These are phyloP conservation scores for Blumeriella jaapii DNA, from an alignment of 2,329 filamentous ascomycete genomes.

Conservation along the genomic window DNA sequence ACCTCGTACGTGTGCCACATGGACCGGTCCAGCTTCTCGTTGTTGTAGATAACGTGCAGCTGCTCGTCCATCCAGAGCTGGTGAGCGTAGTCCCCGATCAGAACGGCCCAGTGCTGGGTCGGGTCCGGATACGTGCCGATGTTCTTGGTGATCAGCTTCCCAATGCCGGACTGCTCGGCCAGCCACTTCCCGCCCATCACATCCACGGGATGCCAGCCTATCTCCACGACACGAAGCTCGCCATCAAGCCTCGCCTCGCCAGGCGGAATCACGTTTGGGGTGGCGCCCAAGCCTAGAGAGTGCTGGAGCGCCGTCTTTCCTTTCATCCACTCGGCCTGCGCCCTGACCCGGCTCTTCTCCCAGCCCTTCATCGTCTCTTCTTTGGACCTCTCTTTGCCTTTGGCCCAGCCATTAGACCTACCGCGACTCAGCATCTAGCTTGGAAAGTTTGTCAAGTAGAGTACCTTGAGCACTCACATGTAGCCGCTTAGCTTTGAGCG, in stretches of 20 bases:
- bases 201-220: constrained; percentile 48
- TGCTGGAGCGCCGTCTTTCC: constrained; percentile 33
- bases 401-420: neutral
- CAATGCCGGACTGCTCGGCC: constrained; percentile 42
- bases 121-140: constrained; percentile 45
- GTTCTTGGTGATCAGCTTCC: constrained; percentile 43
- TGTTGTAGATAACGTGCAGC: constrained; percentile 45
- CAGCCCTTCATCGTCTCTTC: constrained; percentile 4
- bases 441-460: neutral
- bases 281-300: constrained; percentile 33
- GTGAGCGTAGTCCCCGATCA: constrained; percentile 44
- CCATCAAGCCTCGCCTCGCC: constrained; percentile 30
- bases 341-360: constrained; percentile 8
- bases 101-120: constrained; percentile 48
- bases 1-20: constrained; percentile 41
- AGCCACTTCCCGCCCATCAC: constrained; percentile 47
- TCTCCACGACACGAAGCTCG: constrained; percentile 34
- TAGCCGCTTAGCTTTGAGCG: constrained; percentile 1
- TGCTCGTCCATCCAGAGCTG: constrained; percentile 52
- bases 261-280: constrained; percentile 34
- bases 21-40: constrained; percentile 33
- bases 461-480: constrained; percentile 1
- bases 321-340: constrained; percentile 28
- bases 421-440: neutral
- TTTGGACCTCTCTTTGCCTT: constrained; percentile 4